These are phyloP conservation scores for Iberis pinnata DNA, from an alignment of 345 rosid genomes.

Conservation along the genomic window DNA sequence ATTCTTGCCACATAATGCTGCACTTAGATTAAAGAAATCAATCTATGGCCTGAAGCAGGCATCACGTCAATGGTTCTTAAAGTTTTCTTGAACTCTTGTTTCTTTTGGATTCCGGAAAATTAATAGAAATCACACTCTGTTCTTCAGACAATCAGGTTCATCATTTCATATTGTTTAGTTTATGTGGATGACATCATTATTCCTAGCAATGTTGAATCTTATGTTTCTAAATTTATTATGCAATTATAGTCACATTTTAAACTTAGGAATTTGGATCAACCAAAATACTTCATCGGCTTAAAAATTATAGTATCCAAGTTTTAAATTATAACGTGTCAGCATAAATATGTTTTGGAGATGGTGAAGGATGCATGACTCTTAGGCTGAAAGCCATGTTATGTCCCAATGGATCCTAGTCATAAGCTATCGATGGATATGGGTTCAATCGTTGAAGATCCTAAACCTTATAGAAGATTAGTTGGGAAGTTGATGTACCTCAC, in stretches of 20 bases:
- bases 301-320: background rate
- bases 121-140: background rate
- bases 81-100: background rate
- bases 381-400: background rate
- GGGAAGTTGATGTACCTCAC: background rate
- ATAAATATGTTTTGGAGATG: background rate
- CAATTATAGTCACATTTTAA: no score
- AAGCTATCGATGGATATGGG: background rate
- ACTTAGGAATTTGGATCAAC: background rate
- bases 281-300: background rate
- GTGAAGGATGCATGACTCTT: background rate
- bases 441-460: no score
- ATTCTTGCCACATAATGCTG: background rate
- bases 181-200: background rate
- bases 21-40: background rate
- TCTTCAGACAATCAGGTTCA: no score
- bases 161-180: background rate
- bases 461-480: background rate
- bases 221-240: background rate
- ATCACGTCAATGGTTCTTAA: background rate
- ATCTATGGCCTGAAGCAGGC: background rate
- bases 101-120: accelerated
- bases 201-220: background rate
- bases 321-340: no score
- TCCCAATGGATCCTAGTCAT: background rate